A percentile compares a stretch with the other conserved stretches of the same genome.
phyloP scores from a whole-genome alignment of 2,329 filamentous ascomycete genomes.

The Penicillium sp. region DNA sequence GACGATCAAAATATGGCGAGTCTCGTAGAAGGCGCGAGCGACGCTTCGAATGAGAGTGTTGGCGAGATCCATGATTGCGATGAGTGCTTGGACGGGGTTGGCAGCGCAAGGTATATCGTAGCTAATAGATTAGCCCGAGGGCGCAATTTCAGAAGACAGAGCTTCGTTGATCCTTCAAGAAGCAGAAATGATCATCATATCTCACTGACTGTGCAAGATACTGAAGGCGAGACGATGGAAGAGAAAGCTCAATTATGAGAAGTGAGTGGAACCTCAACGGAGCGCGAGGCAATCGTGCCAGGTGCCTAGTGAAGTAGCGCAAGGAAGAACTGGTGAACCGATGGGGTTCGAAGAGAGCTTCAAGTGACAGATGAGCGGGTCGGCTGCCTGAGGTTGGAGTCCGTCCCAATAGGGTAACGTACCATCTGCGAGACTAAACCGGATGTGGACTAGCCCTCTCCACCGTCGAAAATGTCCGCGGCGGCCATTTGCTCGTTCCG shows the following conservation, averaged over 20 bases:
- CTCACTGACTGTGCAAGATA: background rate
- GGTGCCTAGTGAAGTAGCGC: background rate
- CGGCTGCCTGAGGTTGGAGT: constrained; percentile 8
- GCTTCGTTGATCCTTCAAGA: constrained; percentile 10
- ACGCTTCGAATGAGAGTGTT: constrained; percentile 80
- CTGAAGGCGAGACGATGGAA: background rate
- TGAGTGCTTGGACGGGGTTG: background rate
- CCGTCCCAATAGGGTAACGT: background rate
- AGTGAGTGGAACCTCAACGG: background rate
- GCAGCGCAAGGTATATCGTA: background rate
- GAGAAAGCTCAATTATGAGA: background rate
- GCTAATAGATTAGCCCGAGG: background rate
- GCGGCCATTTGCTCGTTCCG: constrained; percentile 2
- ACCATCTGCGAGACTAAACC: background rate
- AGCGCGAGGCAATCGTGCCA: background rate
- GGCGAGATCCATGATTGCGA: constrained; percentile 54
- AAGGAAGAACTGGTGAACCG: constrained; percentile 3
- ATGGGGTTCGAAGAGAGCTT: constrained; percentile 1
- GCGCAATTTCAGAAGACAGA: constrained; percentile 8
- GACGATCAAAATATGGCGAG: constrained; percentile 73
- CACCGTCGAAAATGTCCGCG: constrained; percentile 6
- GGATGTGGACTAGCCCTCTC: constrained; percentile 3
- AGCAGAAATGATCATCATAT: constrained; percentile 7
- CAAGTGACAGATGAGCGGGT: background rate
- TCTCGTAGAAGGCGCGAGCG: constrained; percentile 78